A percentile compares a stretch with the other conserved stretches of the same genome.
Evolutionary conservation across 495 filamentous ascomycete genomes (phyloP).

Genomic region (Hypoxylon perforatum): DNA sequence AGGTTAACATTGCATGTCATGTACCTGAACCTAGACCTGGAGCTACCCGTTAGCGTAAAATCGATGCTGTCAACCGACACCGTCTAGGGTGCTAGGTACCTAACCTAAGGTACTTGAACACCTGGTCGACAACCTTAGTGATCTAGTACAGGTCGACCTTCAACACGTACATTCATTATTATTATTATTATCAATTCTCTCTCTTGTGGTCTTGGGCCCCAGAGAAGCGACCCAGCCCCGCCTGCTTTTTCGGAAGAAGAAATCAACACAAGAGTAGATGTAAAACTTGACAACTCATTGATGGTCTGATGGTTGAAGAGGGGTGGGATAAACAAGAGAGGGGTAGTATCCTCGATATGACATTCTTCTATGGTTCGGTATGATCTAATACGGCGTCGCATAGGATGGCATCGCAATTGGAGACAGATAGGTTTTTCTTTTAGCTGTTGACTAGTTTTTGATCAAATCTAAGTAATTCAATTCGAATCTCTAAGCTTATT

Average conservation of each 20-base stretch:
- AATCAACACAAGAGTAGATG: not conserved
- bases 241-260: too few species aligned
- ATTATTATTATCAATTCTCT: too few species aligned
- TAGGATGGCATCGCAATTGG: constrained; percentile 2
- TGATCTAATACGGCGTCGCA: constrained; percentile 24
- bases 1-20: too few species aligned
- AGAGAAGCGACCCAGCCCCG: too few species aligned
- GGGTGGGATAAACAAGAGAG: constrained; percentile 11
- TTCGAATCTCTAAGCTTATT: not conserved
- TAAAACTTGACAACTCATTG: constrained; percentile 3
- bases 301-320: not conserved
- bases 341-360: constrained; percentile 22
- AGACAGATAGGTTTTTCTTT: not conserved
- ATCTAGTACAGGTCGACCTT: not conserved
- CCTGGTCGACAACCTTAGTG: too few species aligned
- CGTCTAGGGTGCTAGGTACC: too few species aligned
- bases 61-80: not conserved
- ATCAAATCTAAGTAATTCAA: not conserved
- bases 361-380: constrained; percentile 29
- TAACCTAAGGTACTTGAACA: not conserved
- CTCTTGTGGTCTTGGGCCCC: too few species aligned
- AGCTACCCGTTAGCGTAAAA: too few species aligned
- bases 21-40: too few species aligned
- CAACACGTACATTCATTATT: constrained; percentile 1
- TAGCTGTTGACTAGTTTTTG: not conserved